Conservation (phyloP, 768 basidiomycete species). For the Scleroderma citrinum region DNA sequence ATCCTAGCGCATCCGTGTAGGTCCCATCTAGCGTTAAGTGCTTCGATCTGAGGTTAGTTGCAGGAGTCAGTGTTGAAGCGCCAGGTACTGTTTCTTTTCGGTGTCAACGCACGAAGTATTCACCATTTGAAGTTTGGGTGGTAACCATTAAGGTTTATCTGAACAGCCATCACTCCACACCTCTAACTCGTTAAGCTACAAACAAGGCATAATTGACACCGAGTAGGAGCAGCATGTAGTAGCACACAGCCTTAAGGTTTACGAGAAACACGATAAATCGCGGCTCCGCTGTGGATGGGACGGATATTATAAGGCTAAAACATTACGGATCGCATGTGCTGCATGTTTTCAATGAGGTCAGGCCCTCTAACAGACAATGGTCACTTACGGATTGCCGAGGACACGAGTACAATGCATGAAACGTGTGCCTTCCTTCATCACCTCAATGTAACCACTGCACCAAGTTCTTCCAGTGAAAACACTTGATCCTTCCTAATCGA, state of each 20-base stretch:
- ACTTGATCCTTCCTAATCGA: slow-evolving; percentile 35
- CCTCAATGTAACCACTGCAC: slow-evolving; percentile 23
- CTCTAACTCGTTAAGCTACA: slow-evolving; percentile 38
- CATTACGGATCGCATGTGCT: slow-evolving; percentile 10
- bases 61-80: too few relatives aligned
- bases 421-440: slow-evolving; percentile 4
- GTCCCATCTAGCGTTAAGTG: too few relatives aligned
- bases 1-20: too few relatives aligned
- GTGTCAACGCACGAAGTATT: too few relatives aligned
- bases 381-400: slow-evolving; percentile 18
- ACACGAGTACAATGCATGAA: background rate
- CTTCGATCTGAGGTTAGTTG: too few relatives aligned
- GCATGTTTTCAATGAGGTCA: slow-evolving; percentile 11
- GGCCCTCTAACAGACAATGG: slow-evolving; percentile 7
- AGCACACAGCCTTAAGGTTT: slow-evolving; percentile 5
- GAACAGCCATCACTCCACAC: background rate
- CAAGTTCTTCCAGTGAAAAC: slow-evolving; percentile 33
- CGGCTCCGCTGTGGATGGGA: slow-evolving; percentile 11
- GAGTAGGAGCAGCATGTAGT: slow-evolving; percentile 47
- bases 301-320: slow-evolving; percentile 20
- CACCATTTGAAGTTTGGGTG: too few relatives aligned
- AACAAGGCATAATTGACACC: slow-evolving; percentile 44
- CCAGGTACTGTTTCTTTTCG: too few relatives aligned
- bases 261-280: slow-evolving; percentile 9
- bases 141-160: background rate